Percentiles rank a stretch among this genome's conserved stretches.
Evolutionary conservation across 2,329 filamentous ascomycete genomes (phyloP).

Genomic region (Fusarium liriodendri): DNA sequence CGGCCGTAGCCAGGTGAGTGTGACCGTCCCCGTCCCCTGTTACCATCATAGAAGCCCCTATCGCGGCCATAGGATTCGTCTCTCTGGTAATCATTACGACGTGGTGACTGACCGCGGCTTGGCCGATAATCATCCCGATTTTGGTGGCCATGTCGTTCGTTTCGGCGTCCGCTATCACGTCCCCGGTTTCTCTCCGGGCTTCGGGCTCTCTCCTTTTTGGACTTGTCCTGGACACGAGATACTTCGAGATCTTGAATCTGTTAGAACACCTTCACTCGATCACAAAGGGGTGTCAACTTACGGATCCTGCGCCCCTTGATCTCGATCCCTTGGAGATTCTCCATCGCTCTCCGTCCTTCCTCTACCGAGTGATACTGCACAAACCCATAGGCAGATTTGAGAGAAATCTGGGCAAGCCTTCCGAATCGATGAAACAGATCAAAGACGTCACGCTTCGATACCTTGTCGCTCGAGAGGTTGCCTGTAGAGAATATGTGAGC

Average conservation of each 20-base stretch:
- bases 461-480: constrained; percentile 91
- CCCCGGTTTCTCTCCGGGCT: constrained; percentile 70
- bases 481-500: constrained; percentile 62
- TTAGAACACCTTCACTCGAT: constrained; percentile 1
- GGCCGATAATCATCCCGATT: constrained; percentile 74
- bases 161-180: constrained; percentile 57
- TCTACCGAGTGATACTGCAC: constrained; percentile 87
- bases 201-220: constrained; percentile 68
- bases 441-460: constrained; percentile 94
- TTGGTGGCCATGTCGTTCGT: constrained; percentile 60
- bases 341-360: constrained; percentile 80
- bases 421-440: constrained; percentile 89
- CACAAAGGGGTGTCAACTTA: constrained; percentile 61
- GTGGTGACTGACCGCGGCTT: constrained; percentile 69
- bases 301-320: constrained; percentile 93
- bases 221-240: constrained; percentile 85
- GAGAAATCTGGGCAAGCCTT: constrained; percentile 90
- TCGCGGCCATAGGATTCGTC: constrained; percentile 70
- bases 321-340: constrained; percentile 81
- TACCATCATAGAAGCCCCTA: constrained; percentile 54
- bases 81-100: constrained; percentile 64
- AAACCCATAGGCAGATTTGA: constrained; percentile 97
- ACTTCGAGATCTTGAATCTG: constrained; percentile 79
- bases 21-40: constrained; percentile 70
- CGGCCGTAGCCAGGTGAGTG: constrained; percentile 69